Percentiles rank a stretch among this genome's conserved stretches.
Evolutionary conservation across 2,329 filamentous ascomycete species (phyloP).

Genomic region (Colletotrichum acutatum): DNA sequence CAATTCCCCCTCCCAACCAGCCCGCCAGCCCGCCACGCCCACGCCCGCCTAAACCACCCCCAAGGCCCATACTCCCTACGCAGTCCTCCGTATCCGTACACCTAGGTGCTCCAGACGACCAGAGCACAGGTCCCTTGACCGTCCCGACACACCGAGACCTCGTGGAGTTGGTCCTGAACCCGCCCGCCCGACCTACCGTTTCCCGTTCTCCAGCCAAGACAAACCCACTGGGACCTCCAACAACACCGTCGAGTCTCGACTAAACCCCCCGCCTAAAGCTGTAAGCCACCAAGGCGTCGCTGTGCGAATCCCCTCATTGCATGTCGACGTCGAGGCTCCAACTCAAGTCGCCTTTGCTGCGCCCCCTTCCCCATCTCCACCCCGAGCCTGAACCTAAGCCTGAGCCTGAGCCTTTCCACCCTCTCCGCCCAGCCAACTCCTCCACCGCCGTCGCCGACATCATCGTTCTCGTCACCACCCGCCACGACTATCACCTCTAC

Average conservation of each 20-base stretch:
- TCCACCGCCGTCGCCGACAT: slow-evolving; percentile 39
- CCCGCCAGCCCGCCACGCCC: no score
- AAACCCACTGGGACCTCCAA: not conserved
- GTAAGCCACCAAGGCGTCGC: slow-evolving; percentile 28
- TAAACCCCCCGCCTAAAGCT: slow-evolving; percentile 9
- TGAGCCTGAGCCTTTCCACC: slow-evolving; percentile 34
- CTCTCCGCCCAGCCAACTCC: slow-evolving; percentile 24
- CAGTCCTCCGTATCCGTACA: no score
- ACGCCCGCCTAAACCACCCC: not conserved
- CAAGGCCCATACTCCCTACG: slow-evolving; percentile 1
- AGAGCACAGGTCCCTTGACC: slow-evolving; percentile 31
- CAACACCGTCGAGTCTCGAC: not conserved
- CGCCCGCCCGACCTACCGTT: slow-evolving; percentile 14
- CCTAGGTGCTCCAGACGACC: not conserved
- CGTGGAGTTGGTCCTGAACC: slow-evolving; percentile 31
- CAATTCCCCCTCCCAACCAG: slow-evolving; percentile 17
- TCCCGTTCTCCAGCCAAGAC: slow-evolving; percentile 8
- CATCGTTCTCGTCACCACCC: slow-evolving; percentile 22
- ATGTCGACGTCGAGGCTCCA: slow-evolving; percentile 33
- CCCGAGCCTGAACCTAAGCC: slow-evolving; percentile 32
- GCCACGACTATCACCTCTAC: slow-evolving; percentile 42
- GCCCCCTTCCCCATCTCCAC: slow-evolving; percentile 38
- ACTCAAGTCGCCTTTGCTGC: slow-evolving; percentile 34
- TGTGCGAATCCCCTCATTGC: slow-evolving; percentile 33
- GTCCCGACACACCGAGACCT: slow-evolving; percentile 32